These are phyloP conservation scores for Nannizziopsis arthrosporioides DNA, from an alignment of 2,329 filamentous ascomycete species.

Conservation along the genomic window DNA sequence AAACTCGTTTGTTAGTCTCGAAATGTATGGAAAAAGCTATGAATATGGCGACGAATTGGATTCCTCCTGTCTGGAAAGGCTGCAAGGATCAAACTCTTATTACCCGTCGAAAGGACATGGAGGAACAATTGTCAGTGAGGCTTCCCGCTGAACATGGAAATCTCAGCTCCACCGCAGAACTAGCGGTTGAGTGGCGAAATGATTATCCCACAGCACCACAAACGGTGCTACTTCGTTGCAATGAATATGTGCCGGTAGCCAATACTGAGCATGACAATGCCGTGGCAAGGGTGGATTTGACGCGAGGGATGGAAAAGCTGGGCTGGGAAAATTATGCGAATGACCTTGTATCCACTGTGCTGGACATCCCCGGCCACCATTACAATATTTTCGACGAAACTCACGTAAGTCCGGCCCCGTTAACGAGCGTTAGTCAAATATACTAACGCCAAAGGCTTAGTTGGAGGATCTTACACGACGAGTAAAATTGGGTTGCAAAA, in stretches of 20 bases:
- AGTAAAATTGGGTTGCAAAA: slow-evolving; percentile 15
- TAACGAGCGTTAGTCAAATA: neutral
- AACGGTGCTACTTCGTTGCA: slow-evolving; percentile 15
- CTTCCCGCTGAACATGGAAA: slow-evolving; percentile 8
- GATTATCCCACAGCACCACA: slow-evolving; percentile 8
- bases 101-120: slow-evolving; percentile 7
- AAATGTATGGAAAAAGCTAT: slow-evolving; percentile 13
- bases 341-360: slow-evolving; percentile 14
- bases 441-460: slow-evolving; percentile 3
- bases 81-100: slow-evolving; percentile 8
- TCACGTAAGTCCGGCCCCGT: slow-evolving; percentile 11
- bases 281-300: slow-evolving; percentile 15
- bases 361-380: slow-evolving; percentile 17
- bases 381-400: slow-evolving; percentile 16
- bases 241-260: slow-evolving; percentile 14
- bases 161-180: slow-evolving; percentile 2
- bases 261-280: slow-evolving; percentile 5
- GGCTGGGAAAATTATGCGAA: slow-evolving; percentile 17
- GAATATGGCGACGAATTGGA: slow-evolving; percentile 13
- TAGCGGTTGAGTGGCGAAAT: slow-evolving; percentile 1
- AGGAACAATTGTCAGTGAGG: slow-evolving; percentile 8
- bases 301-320: slow-evolving; percentile 12
- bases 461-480: slow-evolving; percentile 13
- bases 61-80: slow-evolving; percentile 13
- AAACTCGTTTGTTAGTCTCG: slow-evolving; percentile 12